A percentile compares a stretch with the other conserved stretches of the same genome.
Conservation (phyloP, 1,284 basidiomycete genomes). For the Stereum hirsutum region DNA sequence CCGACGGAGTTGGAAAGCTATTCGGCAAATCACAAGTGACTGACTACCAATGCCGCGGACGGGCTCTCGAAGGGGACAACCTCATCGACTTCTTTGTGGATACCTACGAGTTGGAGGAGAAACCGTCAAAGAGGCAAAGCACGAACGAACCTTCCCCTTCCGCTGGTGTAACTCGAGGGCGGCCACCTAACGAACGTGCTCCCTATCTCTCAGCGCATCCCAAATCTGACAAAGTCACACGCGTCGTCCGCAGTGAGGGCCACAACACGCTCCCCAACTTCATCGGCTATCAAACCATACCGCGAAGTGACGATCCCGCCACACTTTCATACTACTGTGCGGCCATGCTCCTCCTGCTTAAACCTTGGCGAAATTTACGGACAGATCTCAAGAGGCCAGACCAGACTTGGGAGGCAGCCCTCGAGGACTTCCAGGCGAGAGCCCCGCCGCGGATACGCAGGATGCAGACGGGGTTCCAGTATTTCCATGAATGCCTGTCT, state of each 20-base stretch:
- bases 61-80: background rate
- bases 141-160: too few species aligned
- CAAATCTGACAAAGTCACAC: background rate
- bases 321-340: background rate
- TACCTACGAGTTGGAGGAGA: background rate
- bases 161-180: too few species aligned
- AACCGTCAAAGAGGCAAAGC: background rate
- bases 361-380: slow-evolving; percentile 5
- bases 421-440: slow-evolving; percentile 9
- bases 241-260: background rate
- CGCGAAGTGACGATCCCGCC: background rate
- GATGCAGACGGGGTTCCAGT: slow-evolving; percentile 24
- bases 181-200: background rate
- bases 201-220: background rate
- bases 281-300: background rate
- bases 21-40: background rate
- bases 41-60: background rate
- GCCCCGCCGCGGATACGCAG: background rate
- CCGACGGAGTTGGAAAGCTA: background rate
- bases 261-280: background rate
- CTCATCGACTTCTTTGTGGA: background rate
- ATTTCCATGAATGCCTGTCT: slow-evolving; percentile 22
- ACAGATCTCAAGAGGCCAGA: slow-evolving; percentile 17
- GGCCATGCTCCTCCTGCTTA: background rate
- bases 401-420: slow-evolving; percentile 19